These are phyloP conservation scores for Dryas alaskensis DNA, from an alignment of 306 rosid genomes.

Conservation along the genomic window DNA sequence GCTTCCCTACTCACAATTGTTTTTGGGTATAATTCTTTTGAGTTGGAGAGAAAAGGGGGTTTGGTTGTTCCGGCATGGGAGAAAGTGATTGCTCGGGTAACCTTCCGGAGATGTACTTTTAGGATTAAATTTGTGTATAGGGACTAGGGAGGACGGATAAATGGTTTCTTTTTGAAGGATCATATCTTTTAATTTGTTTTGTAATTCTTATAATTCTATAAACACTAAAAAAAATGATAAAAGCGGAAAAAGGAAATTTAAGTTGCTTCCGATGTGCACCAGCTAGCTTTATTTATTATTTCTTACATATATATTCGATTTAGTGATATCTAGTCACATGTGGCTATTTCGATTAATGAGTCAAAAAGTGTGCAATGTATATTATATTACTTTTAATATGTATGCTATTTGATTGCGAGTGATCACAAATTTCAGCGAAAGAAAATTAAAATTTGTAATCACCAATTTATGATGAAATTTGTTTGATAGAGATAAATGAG, in stretches of 20 bases:
- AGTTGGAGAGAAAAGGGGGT: background rate
- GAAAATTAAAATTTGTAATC: too few species aligned
- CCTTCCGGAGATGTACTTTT: background rate
- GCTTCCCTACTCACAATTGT: constrained; percentile 2
- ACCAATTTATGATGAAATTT: too few species aligned
- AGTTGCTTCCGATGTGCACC: background rate
- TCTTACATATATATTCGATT: too few species aligned
- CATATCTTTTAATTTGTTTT: background rate
- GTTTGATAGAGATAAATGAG: too few species aligned
- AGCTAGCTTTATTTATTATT: background rate
- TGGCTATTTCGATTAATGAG: too few species aligned
- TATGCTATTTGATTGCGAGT: too few species aligned
- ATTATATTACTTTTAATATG: too few species aligned
- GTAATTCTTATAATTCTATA: background rate
- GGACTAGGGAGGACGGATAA: background rate
- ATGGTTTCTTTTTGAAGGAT: constrained; percentile 3
- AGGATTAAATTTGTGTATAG: constrained; percentile 5
- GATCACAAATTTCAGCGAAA: too few species aligned
- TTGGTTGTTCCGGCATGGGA: background rate
- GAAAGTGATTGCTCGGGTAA: background rate
- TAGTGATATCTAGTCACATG: too few species aligned
- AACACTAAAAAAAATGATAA: background rate
- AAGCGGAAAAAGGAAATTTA: background rate
- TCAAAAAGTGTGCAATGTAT: too few species aligned
- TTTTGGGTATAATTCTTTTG: constrained; percentile 13